Evolutionary conservation across 129 eudicot genomes (phyloP).

Genomic region (Pseudognaphalium luteoalbum): DNA sequence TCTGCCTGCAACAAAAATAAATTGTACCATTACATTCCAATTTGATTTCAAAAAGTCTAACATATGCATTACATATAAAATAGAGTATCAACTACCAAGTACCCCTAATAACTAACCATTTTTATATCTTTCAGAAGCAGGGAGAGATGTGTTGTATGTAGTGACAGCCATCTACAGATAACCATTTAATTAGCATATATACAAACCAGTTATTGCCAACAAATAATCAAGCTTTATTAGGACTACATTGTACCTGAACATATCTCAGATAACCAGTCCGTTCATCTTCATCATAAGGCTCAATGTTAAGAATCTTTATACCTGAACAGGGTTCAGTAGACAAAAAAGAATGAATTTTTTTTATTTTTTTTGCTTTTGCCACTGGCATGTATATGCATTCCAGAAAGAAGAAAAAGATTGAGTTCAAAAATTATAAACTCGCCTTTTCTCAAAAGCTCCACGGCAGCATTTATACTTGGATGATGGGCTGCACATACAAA

Average conservation of each 20-base stretch:
- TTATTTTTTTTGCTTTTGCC: neutral
- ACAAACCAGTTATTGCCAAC: slow-evolving; percentile 11
- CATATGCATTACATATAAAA: slow-evolving; percentile 8
- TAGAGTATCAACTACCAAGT: slow-evolving; percentile 3
- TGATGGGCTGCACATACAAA: slow-evolving; percentile 73
- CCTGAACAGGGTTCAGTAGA: slow-evolving; percentile 41
- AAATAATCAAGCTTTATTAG: neutral
- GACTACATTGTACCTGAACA: slow-evolving; percentile 66
- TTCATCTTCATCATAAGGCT: slow-evolving; percentile 88
- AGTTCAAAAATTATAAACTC: slow-evolving; percentile 13
- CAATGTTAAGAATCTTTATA: slow-evolving; percentile 59
- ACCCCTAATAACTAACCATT: slow-evolving; percentile 56
- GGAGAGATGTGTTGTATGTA: slow-evolving; percentile 85
- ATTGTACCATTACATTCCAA: slow-evolving; percentile 2
- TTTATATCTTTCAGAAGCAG: slow-evolving; percentile 83
- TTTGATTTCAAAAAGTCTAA: neutral
- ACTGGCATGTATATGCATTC: neutral
- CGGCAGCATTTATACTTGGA: slow-evolving; percentile 88
- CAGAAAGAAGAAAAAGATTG: neutral
- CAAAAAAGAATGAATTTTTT: neutral
- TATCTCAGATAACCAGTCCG: slow-evolving; percentile 87
- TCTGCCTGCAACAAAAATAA: slow-evolving; percentile 50
- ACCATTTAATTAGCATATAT: slow-evolving; percentile 25
- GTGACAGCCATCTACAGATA: slow-evolving; percentile 90
- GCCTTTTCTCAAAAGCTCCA: slow-evolving; percentile 71